Base-by-base conservation (phyloP, 164 flowering plant genomes). In the Chimonanthus salicifolius region DNA sequence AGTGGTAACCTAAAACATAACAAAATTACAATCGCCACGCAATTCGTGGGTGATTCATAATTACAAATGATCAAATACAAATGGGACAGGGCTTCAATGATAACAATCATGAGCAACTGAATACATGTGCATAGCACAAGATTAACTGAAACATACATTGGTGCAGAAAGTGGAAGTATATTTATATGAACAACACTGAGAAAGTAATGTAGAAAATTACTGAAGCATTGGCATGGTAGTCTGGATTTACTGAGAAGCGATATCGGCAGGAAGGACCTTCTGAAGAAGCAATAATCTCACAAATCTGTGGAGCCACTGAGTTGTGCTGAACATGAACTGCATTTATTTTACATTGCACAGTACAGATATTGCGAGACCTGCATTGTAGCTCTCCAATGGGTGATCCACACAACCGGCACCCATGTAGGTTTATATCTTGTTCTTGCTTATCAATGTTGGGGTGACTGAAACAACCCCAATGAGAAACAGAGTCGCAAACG, bases 401-500 rank as follows among this genome's bases (percentile, higher is more conserved):
- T 7, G 4, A 44, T 45, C 48, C 68, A 66, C 9, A 45, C 48
- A 15, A 11, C 45, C 33, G 18, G 13, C 45, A 45, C 4, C 49
- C 68, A 43, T 44, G 1, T 4, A 2, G 68, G 48, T 66, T 63
- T 77, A 20, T 65, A 83, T 48, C 69, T 82, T 81, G 81, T 20
- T 85, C 84, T 88, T 92, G 87, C 84, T 83, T 71, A 93, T 75
- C 74, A 95, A 72, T 3, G 94, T 93, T 1, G 99, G 99, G 44
- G 98, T 89, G 50, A 95, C 77, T 0, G 90, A 82, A 67, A 90
- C 86, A 48, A 85, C 73, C 43, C 99, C 99, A 43, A 95, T 92
- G 45, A 92, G 83, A 83, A 91, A 95, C 45, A 95, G 78, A 8
- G 97, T 93, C 0, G 97, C 97, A 18, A 95, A 78, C 10, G 97